phyloP scores from a whole-genome alignment of 2,329 filamentous ascomycete genomes.

The Sarocladiaceae sp. region DNA sequence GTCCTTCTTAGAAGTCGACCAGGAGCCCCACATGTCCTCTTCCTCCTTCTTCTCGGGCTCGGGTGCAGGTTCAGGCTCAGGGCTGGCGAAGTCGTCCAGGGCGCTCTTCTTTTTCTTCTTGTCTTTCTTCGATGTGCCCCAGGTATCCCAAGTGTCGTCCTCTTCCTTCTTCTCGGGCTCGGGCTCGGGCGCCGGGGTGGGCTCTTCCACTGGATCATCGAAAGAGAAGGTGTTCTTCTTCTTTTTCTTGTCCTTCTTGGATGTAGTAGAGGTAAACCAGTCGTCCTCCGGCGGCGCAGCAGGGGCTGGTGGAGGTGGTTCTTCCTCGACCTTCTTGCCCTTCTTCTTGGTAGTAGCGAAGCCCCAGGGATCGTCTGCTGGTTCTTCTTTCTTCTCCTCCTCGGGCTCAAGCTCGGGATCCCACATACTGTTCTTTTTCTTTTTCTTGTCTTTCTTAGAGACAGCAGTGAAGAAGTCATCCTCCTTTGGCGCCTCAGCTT shows the following conservation, averaged over 20 bases:
- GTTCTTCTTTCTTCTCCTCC: slow-evolving; percentile 33
- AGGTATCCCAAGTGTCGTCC: slow-evolving; percentile 25
- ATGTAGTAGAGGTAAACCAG: slow-evolving; percentile 10
- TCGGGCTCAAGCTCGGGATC: slow-evolving; percentile 27
- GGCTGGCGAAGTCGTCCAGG: background rate
- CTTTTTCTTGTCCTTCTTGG: slow-evolving; percentile 30
- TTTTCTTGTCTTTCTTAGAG: slow-evolving; percentile 28
- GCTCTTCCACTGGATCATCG: slow-evolving; percentile 19
- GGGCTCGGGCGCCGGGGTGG: slow-evolving; percentile 21
- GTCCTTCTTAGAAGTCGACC: slow-evolving; percentile 17
- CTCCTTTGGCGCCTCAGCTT: slow-evolving; percentile 27
- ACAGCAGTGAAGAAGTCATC: slow-evolving; percentile 27
- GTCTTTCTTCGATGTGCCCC: slow-evolving; percentile 16
- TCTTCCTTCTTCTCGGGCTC: slow-evolving; percentile 24
- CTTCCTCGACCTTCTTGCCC: slow-evolving; percentile 27
- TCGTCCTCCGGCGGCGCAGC: slow-evolving; percentile 10
- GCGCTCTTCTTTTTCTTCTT: slow-evolving; percentile 16
- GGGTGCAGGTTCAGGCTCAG: slow-evolving; percentile 15
- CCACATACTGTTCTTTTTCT: slow-evolving; percentile 27
- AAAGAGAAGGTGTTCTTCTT: slow-evolving; percentile 23
- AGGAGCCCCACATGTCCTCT: slow-evolving; percentile 25
- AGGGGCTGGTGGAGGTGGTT: slow-evolving; percentile 8
- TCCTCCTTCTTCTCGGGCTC: slow-evolving; percentile 23
- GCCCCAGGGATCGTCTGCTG: slow-evolving; percentile 20
- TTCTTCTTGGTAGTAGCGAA: slow-evolving; percentile 23